Evolutionary conservation across 2,329 filamentous ascomycete species (phyloP).

Genomic region (Nannizzia gypsea): DNA sequence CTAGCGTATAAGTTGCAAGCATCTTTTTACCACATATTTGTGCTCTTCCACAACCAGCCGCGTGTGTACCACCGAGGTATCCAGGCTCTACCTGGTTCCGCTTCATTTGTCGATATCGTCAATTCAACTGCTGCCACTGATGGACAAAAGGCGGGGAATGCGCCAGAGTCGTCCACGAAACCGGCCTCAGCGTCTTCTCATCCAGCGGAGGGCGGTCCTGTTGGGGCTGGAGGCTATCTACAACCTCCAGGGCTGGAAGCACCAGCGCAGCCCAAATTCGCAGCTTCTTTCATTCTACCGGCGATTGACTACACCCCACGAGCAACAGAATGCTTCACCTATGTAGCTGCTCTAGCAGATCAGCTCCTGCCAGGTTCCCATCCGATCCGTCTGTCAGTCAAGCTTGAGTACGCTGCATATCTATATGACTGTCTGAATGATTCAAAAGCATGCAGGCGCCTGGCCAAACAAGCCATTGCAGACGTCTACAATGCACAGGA

Average conservation of each 20-base stretch:
- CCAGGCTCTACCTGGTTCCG: slow-evolving; percentile 26
- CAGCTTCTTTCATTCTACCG: slow-evolving; percentile 67
- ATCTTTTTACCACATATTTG: slow-evolving; percentile 93
- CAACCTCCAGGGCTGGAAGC: slow-evolving; percentile 33
- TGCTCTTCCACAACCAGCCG: slow-evolving; percentile 87
- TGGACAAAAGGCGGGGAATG: slow-evolving; percentile 12
- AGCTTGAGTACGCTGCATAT: slow-evolving; percentile 86
- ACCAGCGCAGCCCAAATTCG: slow-evolving; percentile 24
- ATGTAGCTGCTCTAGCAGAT: slow-evolving; percentile 64
- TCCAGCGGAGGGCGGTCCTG: slow-evolving; percentile 47
- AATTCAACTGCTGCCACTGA: slow-evolving; percentile 23
- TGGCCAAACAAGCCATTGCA: slow-evolving; percentile 72
- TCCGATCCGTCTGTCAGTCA: slow-evolving; percentile 76
- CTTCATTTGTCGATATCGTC: slow-evolving; percentile 18
- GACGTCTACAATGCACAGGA: slow-evolving; percentile 87
- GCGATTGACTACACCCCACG: slow-evolving; percentile 68
- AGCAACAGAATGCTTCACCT: slow-evolving; percentile 69
- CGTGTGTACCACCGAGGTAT: slow-evolving; percentile 53
- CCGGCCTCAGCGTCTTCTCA: slow-evolving; percentile 34
- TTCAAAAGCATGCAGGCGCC: slow-evolving; percentile 56
- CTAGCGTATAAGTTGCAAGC: slow-evolving; percentile 84
- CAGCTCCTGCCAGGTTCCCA: slow-evolving; percentile 72
- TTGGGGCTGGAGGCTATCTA: slow-evolving; percentile 40
- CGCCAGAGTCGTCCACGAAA: slow-evolving; percentile 11
- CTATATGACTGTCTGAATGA: slow-evolving; percentile 88